Base-by-base conservation (phyloP, 1,139 yeast species). In the Blastobotrys proliferans region DNA sequence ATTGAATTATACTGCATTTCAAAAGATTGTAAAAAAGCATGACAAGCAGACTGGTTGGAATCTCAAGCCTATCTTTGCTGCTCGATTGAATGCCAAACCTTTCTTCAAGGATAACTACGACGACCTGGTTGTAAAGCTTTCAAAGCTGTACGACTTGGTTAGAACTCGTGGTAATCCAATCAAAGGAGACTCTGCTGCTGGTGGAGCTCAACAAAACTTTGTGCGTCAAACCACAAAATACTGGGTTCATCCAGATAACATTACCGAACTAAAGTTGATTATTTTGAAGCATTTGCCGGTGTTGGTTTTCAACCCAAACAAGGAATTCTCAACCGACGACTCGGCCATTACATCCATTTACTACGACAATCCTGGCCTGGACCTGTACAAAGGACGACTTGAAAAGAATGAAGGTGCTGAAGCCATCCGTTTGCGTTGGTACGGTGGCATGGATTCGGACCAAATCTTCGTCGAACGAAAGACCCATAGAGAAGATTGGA, bases 401-500 rank as follows among this genome's bases (percentile, higher is more conserved):
- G 80, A 94, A 63, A 92, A 92, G 67, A 94, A 87, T 54, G 99
- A 92, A 72, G 98, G 98, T 63, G 98, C 98, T 8, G 98, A 92
- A 67, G 98, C 98, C 18, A 88, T 92, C 55, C 82, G 98, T 69
- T 74, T 92, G 62, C 81, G 98, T 71, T 92, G 98, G 98, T 92
- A 92, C 62, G 98, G 98, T 61, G 97, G 96, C 43, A 90, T 92
- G 98, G 75, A 78, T 47, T 77, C 92, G 3, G 96, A 90, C 54
- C 86, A 85, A 42, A 87, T 92, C 46, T 92, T 92, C 54, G 95
- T 92, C 28, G 98, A 92, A 68, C 80, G 98, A 66, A 92, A 92
- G 66, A 92, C 98, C 11, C 98, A 92, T 62, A 79, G 98, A 66
- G 98, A 92, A 66, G 98, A 92, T 68, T 92, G 98, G 98, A 92